Percentiles rank a stretch among this genome's conserved stretches.
phyloP scores from a whole-genome alignment of 176 grass and related monocot genomes.

The Oryza australiensis region DNA sequence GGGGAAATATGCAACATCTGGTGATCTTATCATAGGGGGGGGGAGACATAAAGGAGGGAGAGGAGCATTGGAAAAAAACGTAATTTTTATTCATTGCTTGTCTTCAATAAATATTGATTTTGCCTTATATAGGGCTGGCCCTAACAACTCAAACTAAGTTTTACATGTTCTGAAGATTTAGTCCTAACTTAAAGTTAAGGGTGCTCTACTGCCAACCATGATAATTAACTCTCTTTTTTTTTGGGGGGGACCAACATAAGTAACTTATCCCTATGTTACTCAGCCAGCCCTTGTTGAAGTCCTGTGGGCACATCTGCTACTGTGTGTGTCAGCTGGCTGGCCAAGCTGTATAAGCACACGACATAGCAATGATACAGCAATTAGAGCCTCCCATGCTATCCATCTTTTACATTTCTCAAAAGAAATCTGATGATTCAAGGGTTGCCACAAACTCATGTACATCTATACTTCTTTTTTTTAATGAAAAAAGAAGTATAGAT shows the following conservation, averaged over 20 bases:
- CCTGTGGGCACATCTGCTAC: not conserved
- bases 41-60: not conserved
- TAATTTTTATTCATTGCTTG: not conserved
- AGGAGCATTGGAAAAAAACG: not conserved
- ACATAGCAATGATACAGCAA: not conserved
- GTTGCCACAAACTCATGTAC: conserved; percentile 7
- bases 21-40: not conserved
- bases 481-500: too few relatives aligned
- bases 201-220: not conserved
- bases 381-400: not conserved
- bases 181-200: not conserved
- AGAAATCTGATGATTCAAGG: not conserved
- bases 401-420: not conserved
- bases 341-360: too few relatives aligned
- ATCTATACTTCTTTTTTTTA: not conserved
- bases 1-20: not conserved
- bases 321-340: not conserved
- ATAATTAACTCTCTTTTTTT: too few relatives aligned
- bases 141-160: not conserved
- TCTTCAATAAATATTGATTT: not conserved
- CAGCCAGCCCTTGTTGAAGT: not conserved
- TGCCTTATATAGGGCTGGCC: not conserved
- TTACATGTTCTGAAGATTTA: not conserved
- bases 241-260: not conserved
- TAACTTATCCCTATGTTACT: not conserved